Base-by-base conservation (phyloP, 768 basidiomycete genomes). In the Terana coerulea region DNA sequence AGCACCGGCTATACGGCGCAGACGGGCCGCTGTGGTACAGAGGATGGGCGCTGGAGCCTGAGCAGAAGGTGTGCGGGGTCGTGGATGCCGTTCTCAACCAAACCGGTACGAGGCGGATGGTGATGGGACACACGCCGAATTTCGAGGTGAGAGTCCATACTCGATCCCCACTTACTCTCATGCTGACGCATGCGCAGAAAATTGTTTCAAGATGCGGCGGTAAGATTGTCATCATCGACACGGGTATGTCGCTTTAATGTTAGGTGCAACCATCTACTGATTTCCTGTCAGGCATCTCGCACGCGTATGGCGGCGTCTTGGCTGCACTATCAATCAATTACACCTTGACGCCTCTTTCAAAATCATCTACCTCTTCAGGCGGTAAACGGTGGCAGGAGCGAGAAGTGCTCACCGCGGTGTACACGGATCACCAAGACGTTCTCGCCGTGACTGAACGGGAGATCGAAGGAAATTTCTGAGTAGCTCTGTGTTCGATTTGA, bases 101-200 rank as follows among this genome's bases (percentile, higher is more conserved):
- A 66, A 86, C 91, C 1, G 92, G 92, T 1, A 94, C 90, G 24
- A 71, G 91, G 52, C 74, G 92, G 59, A 84, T 95, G 83, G 80
- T 99, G 39, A 94, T 97, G 92, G 95, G 95, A 0, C 97, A 98
- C 67, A 98, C 97, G 0, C 95, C 97, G 1, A 78, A 95, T 65
- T 92, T 97, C 59, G 75, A 75, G 54, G 86, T 83, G 56, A 24
- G 74, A 64, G 1, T 37, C 21, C n/a, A n/a, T n/a, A n/a, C n/a
- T n/a, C 17, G 55, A 36, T 53, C 21, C 29, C 9, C 30, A 14
- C 30, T 15, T n/a, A 14, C 12, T 47, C n/a, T n/a, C n/a, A n/a
- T n/a, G n/a, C n/a, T n/a, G n/a, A n/a, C n/a, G n/a, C n/a, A n/a
- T n/a, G 30, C 37, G 17, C 24, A 91, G 78, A 81, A 80, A 57